Percentiles rank a stretch among this genome's conserved stretches.
Conservation (phyloP, 1,284 basidiomycete genomes). For the Cutaneotrichosporon sp. region DNA sequence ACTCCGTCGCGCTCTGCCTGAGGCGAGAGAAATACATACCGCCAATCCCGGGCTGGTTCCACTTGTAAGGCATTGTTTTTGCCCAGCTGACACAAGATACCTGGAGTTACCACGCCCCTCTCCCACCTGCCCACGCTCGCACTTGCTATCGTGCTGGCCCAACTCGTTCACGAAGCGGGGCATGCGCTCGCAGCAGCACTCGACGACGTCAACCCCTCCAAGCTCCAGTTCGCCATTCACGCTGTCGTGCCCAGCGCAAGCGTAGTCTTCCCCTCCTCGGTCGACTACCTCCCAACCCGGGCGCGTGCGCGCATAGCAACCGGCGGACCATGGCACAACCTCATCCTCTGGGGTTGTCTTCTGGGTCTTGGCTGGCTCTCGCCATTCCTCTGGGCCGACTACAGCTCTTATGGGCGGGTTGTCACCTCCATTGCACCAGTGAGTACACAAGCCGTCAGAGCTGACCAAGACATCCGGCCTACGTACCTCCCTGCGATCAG, state of each 20-base stretch:
- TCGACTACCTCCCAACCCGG: slow-evolving; percentile 36
- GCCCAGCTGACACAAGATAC: slow-evolving; percentile 38
- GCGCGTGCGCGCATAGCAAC: slow-evolving; percentile 45
- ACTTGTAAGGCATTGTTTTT: slow-evolving; percentile 26
- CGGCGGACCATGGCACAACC: slow-evolving; percentile 48
- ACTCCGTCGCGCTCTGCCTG: neutral
- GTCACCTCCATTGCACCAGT: slow-evolving; percentile 35
- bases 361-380: slow-evolving; percentile 13
- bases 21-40: slow-evolving; percentile 11
- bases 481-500: slow-evolving; percentile 28
- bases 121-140: slow-evolving; percentile 46
- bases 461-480: slow-evolving; percentile 2
- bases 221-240: slow-evolving; percentile 37
- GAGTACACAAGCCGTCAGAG: slow-evolving; percentile 6
- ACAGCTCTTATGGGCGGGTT: slow-evolving; percentile 27
- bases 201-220: slow-evolving; percentile 40
- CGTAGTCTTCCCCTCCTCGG: slow-evolving; percentile 40
- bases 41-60: slow-evolving; percentile 35
- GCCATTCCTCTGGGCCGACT: slow-evolving; percentile 38
- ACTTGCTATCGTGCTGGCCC: slow-evolving; percentile 43
- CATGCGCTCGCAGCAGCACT: slow-evolving; percentile 47
- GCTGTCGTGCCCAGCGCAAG: slow-evolving; percentile 42
- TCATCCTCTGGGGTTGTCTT: slow-evolving; percentile 34
- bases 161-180: slow-evolving; percentile 49
- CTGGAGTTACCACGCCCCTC: slow-evolving; percentile 47